Conservation (phyloP, 345 rosid species). For the Hibiscus trionum region DNA sequence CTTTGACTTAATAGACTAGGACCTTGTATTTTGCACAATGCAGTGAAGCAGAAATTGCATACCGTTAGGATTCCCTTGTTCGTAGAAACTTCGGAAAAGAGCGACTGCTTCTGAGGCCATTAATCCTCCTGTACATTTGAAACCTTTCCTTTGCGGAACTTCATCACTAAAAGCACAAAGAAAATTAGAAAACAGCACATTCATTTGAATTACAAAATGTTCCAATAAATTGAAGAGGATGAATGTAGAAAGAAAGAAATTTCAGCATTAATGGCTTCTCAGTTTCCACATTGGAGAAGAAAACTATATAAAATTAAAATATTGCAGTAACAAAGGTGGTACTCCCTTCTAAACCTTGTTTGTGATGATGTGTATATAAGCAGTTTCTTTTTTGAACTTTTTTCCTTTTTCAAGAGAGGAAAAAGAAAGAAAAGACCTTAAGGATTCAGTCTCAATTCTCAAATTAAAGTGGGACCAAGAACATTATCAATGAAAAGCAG, state of each 20-base stretch:
- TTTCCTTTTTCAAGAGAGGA: not conserved
- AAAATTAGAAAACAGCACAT: not conserved
- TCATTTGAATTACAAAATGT: constrained; percentile 2
- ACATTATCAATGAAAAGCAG: too few relatives aligned
- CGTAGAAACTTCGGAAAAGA: constrained; percentile 65
- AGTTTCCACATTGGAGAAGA: not conserved
- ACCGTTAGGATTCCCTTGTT: constrained; percentile 91
- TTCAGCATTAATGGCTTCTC: not conserved
- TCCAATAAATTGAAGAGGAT: not conserved
- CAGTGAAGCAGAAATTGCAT: constrained; percentile 11
- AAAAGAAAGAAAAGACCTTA: not conserved
- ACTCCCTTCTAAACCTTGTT: not conserved
- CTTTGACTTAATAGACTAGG: not conserved
- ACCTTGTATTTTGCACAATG: not conserved
- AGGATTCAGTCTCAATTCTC: not conserved
- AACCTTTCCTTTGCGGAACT: constrained; percentile 30
- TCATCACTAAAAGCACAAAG: constrained; percentile 21
- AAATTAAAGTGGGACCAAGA: not conserved
- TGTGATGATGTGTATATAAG: not conserved
- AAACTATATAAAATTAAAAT: not conserved
- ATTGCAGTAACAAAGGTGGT: not conserved
- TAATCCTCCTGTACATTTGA: constrained; percentile 58
- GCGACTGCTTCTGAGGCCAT: constrained; percentile 69
- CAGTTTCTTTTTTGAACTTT: not conserved
- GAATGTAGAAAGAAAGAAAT: not conserved